A percentile compares a stretch with the other conserved stretches of the same genome.
Conservation (phyloP, 371 early-diverging fungal genomes). For the Capniomyces stellatus region DNA sequence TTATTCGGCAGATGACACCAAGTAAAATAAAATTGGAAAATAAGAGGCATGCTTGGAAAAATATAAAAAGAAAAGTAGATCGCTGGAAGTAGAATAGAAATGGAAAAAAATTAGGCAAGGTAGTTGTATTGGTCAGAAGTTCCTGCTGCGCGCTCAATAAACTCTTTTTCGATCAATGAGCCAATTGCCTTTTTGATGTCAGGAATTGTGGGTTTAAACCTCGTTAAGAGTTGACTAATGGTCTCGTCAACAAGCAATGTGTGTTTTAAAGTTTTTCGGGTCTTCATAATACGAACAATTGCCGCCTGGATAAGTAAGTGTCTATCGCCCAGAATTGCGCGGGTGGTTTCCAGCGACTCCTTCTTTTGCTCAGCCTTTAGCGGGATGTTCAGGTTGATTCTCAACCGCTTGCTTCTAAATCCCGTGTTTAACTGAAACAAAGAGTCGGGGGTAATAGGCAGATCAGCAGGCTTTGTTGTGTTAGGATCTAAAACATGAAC, state of each 20-base stretch:
- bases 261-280: slow-evolving; percentile 80
- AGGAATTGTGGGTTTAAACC: slow-evolving; percentile 78
- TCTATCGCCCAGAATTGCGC: slow-evolving; percentile 73
- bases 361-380: slow-evolving; percentile 70
- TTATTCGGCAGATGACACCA: too few species aligned
- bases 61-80: not conserved
- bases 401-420: slow-evolving; percentile 75
- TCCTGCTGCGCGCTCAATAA: slow-evolving; percentile 72
- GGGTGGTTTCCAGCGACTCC: slow-evolving; percentile 75
- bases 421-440: slow-evolving; percentile 58
- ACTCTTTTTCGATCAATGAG: slow-evolving; percentile 83
- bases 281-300: slow-evolving; percentile 94
- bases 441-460: slow-evolving; percentile 32
- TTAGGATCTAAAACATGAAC: not conserved
- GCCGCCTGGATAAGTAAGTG: slow-evolving; percentile 88
- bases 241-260: slow-evolving; percentile 72
- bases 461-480: slow-evolving; percentile 43
- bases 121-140: slow-evolving; percentile 76
- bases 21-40: too few species aligned
- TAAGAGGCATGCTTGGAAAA: not conserved
- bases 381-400: slow-evolving; percentile 64
- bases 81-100: not conserved
- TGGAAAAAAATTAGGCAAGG: too few species aligned
- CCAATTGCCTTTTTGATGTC: slow-evolving; percentile 95
- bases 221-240: slow-evolving; percentile 64